Evolutionary conservation across 139 green algal genomes (phyloP).

Genomic region (Desmodesmus armatus): DNA sequence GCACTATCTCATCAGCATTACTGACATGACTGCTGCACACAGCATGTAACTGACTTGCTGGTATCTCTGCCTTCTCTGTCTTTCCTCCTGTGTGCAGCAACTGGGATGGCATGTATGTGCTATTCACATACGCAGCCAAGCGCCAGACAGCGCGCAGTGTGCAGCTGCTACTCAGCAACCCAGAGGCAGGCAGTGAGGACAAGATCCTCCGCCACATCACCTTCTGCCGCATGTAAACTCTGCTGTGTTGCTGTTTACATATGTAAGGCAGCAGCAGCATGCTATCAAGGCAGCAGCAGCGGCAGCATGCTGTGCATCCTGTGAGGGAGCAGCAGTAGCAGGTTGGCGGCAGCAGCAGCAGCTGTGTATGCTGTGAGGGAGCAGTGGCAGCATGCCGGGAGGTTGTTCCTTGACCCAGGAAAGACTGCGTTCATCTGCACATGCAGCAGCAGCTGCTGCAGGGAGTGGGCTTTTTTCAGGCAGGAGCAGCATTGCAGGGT

Average conservation of each 20-base stretch:
- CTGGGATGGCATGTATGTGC: slow-evolving; percentile 90
- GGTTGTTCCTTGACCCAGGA: too few species aligned
- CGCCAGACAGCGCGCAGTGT: slow-evolving; percentile 70
- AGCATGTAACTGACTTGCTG: too few species aligned
- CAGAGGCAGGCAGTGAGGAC: slow-evolving; percentile 76
- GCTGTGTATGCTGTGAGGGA: too few species aligned
- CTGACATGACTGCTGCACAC: not conserved
- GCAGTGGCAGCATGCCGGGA: too few species aligned
- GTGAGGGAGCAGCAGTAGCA: too few species aligned
- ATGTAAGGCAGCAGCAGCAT: not conserved
- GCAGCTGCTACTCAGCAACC: slow-evolving; percentile 87
- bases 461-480: too few species aligned
- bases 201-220: slow-evolving; percentile 88
- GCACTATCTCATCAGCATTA: too few species aligned
- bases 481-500: too few species aligned
- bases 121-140: slow-evolving; percentile 84
- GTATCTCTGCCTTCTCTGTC: not conserved
- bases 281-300: not conserved
- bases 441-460: too few species aligned
- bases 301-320: not conserved
- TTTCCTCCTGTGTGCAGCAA: slow-evolving; percentile 57
- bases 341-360: too few species aligned
- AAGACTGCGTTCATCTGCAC: too few species aligned
- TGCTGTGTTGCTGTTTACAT: too few species aligned
- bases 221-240: slow-evolving; percentile 61